Evolutionary conservation across 2,329 filamentous ascomycete species (phyloP), one percentile per base, ranked within the genome.

Genomic region (Neophaeococcomyces mojaviensis): DNA sequence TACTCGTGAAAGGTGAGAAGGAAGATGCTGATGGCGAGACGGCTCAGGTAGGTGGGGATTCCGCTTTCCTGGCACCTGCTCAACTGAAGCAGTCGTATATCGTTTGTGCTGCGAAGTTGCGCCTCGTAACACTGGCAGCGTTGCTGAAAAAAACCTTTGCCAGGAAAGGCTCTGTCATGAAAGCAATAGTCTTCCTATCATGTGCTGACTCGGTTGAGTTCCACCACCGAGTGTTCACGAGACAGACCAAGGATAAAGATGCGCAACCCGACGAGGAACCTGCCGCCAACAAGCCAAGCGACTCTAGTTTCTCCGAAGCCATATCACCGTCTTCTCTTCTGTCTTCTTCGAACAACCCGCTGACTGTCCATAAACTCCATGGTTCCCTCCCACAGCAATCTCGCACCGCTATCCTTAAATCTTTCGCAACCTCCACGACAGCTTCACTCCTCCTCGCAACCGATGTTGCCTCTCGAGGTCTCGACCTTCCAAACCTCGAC

Each of bases 201-300:
- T 98, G 92, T 59, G 89, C 92, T 16, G 92, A 98, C 63, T 92
- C 88, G 1, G 92, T 97, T 49, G 88, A 98, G 62, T 98, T 96
- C 58, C 90, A 97, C 64, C 97, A 88, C 62, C 85, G 94, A 50
- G 70, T 95, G 2, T 78, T 98, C 47, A 82, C 73, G 5, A 68
- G 52, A 47, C 52, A 56, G 16, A 51, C 35, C 46, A 58, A 60
- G 34, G 55, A 58, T 46, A 40, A 22, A 8, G 53, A 58, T 10
- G 50, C 57, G 4, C 52, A 57, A 36, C n/a, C 44, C 7, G 56
- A 59, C 10, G 52, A 59, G 24, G 43, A 53, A 32, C 43, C 33
- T 3, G 31, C 37, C 2, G 24, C 12, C 24, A 36, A 10, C 4
- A 30, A 20, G 20, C 15, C 26, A 30, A 39, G 31, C 15, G 26